Conservation (phyloP, 2,329 filamentous ascomycete genomes). For the Aspergillus sp. region DNA sequence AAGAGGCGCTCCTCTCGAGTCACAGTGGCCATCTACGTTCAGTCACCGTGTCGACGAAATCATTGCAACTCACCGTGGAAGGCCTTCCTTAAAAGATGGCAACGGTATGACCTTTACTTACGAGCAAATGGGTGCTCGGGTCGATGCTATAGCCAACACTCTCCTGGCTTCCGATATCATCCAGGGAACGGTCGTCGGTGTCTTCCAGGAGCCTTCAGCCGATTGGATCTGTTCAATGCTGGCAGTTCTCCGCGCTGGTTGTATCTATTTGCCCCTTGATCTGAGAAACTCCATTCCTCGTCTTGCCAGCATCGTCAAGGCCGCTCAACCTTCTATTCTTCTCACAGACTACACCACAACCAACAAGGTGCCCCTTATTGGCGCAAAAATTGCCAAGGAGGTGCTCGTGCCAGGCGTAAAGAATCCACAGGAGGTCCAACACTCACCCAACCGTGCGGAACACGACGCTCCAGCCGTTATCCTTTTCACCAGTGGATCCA, state of each 20-base stretch:
- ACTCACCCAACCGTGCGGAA: not conserved
- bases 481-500: slow-evolving; percentile 26
- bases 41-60: slow-evolving; percentile 32
- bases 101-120: slow-evolving; percentile 28
- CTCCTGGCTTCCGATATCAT: slow-evolving; percentile 13
- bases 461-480: slow-evolving; percentile 24
- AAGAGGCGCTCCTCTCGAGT: slow-evolving; percentile 1
- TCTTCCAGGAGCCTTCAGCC: slow-evolving; percentile 32
- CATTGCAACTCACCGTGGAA: slow-evolving; percentile 7
- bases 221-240: slow-evolving; percentile 17
- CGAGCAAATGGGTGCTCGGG: slow-evolving; percentile 22
- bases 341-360: slow-evolving; percentile 1
- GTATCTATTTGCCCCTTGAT: not conserved
- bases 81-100: slow-evolving; percentile 22
- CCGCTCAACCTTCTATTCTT: slow-evolving; percentile 1
- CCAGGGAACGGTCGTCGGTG: slow-evolving; percentile 24
- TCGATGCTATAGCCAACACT: slow-evolving; percentile 27
- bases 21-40: slow-evolving; percentile 27
- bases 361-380: not conserved
- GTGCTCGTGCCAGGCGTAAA: not conserved
- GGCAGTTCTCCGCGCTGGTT: slow-evolving; percentile 14
- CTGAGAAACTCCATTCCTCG: not conserved
- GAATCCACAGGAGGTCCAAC: not conserved
- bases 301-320: not conserved
- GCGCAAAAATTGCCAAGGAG: not conserved